Evolutionary conservation across 208 protist species (phyloP).

Genomic region (Wallacemonas sp.): DNA sequence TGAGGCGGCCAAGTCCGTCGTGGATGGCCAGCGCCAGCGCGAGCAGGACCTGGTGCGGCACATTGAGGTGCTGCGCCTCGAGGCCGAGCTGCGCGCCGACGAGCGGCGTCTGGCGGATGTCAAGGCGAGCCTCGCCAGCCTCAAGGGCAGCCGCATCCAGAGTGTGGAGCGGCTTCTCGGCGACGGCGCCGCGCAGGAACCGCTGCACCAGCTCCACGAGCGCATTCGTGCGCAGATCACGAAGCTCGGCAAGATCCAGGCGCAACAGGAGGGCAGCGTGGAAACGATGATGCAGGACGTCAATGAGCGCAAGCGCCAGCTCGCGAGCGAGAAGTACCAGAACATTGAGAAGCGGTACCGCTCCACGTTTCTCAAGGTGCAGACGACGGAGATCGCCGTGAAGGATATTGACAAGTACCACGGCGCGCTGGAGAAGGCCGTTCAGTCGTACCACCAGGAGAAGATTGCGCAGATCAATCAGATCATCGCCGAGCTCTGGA

Average conservation of each 20-base stretch:
- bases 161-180: slow-evolving; percentile 60
- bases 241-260: slow-evolving; percentile 57
- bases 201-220: slow-evolving; percentile 62
- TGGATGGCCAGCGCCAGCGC: slow-evolving; percentile 49
- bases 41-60: slow-evolving; percentile 43
- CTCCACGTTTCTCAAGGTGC: slow-evolving; percentile 87
- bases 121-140: slow-evolving; percentile 29
- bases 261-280: slow-evolving; percentile 77
- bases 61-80: slow-evolving; percentile 46
- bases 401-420: slow-evolving; percentile 93
- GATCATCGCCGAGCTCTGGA: slow-evolving; percentile 97
- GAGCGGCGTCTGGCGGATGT: slow-evolving; percentile 47
- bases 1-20: slow-evolving; percentile 32
- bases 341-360: slow-evolving; percentile 88
- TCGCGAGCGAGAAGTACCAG: slow-evolving; percentile 76
- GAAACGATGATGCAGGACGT: slow-evolving; percentile 83
- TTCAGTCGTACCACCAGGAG: slow-evolving; percentile 97
- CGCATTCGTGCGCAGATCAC: slow-evolving; percentile 65
- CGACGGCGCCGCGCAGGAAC: slow-evolving; percentile 41
- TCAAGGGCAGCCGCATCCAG: slow-evolving; percentile 44
- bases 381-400: slow-evolving; percentile 86
- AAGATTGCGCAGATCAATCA: slow-evolving; percentile 99
- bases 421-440: slow-evolving; percentile 91
- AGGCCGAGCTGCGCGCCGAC: slow-evolving; percentile 44
- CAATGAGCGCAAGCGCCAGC: slow-evolving; percentile 48